Percentiles rank a stretch among this genome's conserved stretches.
Evolutionary conservation across 2,329 filamentous ascomycete species (phyloP).

Genomic region (Epicoccum nigrum): DNA sequence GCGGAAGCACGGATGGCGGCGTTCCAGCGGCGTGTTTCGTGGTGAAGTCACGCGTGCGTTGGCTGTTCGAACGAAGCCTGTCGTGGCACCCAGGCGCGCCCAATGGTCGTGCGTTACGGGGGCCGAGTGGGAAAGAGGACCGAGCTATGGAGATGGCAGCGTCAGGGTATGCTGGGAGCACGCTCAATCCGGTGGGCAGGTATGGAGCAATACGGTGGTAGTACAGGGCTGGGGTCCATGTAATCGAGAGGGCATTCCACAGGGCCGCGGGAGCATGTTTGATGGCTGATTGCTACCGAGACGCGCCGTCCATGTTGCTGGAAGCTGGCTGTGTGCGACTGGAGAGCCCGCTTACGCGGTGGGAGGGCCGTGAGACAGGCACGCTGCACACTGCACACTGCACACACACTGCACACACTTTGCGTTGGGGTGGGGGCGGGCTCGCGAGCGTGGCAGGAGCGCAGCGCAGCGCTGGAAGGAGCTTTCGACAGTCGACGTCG

Average conservation of each 20-base stretch:
- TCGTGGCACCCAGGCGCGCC: conserved; percentile 40
- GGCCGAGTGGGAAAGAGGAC: conserved; percentile 19
- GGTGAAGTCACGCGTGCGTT: conserved; percentile 50
- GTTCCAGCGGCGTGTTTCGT: conserved; percentile 51
- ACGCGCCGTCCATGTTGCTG: conserved; percentile 45
- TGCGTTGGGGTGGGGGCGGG: conserved; percentile 2
- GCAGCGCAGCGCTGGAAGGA: conserved; percentile 18
- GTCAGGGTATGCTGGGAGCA: conserved; percentile 10
- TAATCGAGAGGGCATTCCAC: conserved; percentile 45
- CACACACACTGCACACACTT: too few relatives aligned
- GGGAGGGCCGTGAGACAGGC: conserved; percentile 12
- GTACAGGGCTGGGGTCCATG: conserved; percentile 46
- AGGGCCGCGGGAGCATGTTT: conserved; percentile 40
- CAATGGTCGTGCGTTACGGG: conserved; percentile 34
- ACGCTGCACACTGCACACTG: too few relatives aligned
- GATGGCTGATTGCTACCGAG: conserved; percentile 37
- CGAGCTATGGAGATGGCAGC: conserved; percentile 11
- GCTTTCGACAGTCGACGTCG: too few relatives aligned
- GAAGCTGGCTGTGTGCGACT: conserved; percentile 17
- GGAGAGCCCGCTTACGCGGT: conserved; percentile 14
- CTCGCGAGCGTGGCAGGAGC: conserved; percentile 22
- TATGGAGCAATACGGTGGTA: conserved; percentile 48
- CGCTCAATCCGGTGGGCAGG: conserved; percentile 47
- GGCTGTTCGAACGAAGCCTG: conserved; percentile 45
- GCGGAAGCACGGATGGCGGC: conserved; percentile 37